Base-by-base conservation (phyloP, 306 rosid species). In the Vachellia pachyceras region DNA sequence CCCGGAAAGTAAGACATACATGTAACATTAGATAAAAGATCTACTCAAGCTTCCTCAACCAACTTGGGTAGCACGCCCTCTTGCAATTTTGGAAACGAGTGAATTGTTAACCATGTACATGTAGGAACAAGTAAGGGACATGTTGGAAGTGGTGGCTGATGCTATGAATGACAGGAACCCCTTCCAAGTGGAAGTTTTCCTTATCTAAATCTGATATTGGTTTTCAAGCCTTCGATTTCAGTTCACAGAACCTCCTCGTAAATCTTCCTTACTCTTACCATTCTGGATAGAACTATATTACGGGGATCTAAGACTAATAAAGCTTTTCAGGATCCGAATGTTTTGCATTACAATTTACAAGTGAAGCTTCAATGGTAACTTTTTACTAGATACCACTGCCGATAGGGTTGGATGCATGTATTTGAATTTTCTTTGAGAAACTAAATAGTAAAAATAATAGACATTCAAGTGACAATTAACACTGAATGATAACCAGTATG, bases 1-100 rank as follows among this genome's bases (percentile, higher is more conserved):
- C 89, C 36, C 92, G 93, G 57, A 91, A 83, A 86, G 79, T 85
- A 79, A 90, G 97, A 86, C 99, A 88, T 57, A 73, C 80, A 60
- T 79, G 82, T 0, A 61, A 82, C 82, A 82, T 92, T 39, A 75
- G 81, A 76, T 92, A 89, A 86, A 65, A 33, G 33, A 75, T 42
- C 66, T 50, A 77, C 72, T 84, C 74, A 80, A 65, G 77, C 58
- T 77, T 80, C 79, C 75, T 35, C 68, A 22, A 81, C 74, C 72
- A 78, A 75, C 55, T 54, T 54, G 68, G 77, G 37, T 68, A 45
- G 76, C 35, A 39, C 77, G 75, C 36, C 47, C 75, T 55, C 68
- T 64, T 84, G 52, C 80, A 45, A 71, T 61, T 87, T 81, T 86
- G 80, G 71, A 70, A 54, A 54, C 71, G 75, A 75, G 69, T 14